Conservation (phyloP, 2,329 filamentous ascomycete genomes). For the Camptophora hylomeconis region DNA sequence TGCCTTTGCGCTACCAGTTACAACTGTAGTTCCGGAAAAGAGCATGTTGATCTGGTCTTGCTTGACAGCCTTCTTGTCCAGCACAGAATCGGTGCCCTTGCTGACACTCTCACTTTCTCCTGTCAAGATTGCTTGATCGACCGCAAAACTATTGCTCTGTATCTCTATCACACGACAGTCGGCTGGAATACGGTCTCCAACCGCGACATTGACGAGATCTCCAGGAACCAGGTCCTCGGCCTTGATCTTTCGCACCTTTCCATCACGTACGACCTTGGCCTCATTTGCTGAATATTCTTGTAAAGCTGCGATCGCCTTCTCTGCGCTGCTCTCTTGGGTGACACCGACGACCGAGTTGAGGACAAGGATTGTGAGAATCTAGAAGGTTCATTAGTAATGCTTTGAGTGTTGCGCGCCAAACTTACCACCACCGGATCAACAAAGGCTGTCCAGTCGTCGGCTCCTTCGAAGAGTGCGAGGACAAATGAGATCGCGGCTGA, state of each 20-base stretch:
- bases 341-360: slow-evolving; percentile 96
- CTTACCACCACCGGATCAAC: slow-evolving; percentile 89
- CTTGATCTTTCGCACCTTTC: slow-evolving; percentile 68
- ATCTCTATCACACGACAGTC: slow-evolving; percentile 84
- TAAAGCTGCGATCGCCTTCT: slow-evolving; percentile 93
- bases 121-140: slow-evolving; percentile 94
- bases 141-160: slow-evolving; percentile 91
- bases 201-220: slow-evolving; percentile 74
- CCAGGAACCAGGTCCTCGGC: slow-evolving; percentile 96
- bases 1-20: slow-evolving; percentile 83
- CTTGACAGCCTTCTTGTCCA: slow-evolving; percentile 76
- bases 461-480: slow-evolving; percentile 82
- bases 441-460: slow-evolving; percentile 91
- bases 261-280: slow-evolving; percentile 82
- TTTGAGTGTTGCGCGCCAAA: slow-evolving; percentile 18
- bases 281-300: slow-evolving; percentile 99
- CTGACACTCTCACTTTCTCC: slow-evolving; percentile 95
- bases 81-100: slow-evolving; percentile 60
- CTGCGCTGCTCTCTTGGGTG: slow-evolving; percentile 94
- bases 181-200: slow-evolving; percentile 87
- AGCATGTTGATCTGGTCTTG: slow-evolving; percentile 97
- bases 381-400: slow-evolving; percentile 2
- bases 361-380: slow-evolving; percentile 94
- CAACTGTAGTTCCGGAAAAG: slow-evolving; percentile 95
- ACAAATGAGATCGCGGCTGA: slow-evolving; percentile 91